Percentiles rank a stretch among this genome's conserved stretches.
phyloP scores from a whole-genome alignment of 2,329 filamentous ascomycete species.

The Aspergillus fumigatus region DNA sequence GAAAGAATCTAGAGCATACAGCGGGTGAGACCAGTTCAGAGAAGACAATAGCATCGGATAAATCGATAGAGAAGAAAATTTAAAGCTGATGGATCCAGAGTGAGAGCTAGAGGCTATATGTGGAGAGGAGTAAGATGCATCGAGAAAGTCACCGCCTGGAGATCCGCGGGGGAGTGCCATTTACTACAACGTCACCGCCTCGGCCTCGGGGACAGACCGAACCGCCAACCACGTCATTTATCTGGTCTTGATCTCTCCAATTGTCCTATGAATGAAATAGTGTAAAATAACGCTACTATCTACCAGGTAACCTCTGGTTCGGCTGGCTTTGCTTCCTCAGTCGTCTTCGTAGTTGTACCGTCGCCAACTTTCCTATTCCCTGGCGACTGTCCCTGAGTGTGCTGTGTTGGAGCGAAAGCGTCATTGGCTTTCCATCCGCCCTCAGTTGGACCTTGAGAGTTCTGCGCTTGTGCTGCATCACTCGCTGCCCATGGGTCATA shows the following conservation, averaged over 20 bases:
- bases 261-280: not conserved
- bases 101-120: not conserved
- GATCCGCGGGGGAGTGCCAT: not conserved
- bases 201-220: not conserved
- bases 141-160: constrained; percentile 1
- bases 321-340: not conserved
- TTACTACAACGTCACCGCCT: constrained; percentile 3
- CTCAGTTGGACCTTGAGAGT: not conserved
- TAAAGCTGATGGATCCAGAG: not conserved
- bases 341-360: not conserved
- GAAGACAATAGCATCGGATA: not conserved
- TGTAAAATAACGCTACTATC: not conserved
- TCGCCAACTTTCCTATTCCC: not conserved
- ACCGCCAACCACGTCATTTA: not conserved
- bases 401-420: not conserved
- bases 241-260: not conserved
- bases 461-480: not conserved
- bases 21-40: not conserved
- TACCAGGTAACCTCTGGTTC: not conserved
- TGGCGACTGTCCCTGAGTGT: not conserved
- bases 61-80: not conserved
- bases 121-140: not conserved
- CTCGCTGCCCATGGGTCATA: not conserved
- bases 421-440: not conserved
- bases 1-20: not conserved